phyloP scores from a whole-genome alignment of 345 rosid species.

The Arabis hirsuta region DNA sequence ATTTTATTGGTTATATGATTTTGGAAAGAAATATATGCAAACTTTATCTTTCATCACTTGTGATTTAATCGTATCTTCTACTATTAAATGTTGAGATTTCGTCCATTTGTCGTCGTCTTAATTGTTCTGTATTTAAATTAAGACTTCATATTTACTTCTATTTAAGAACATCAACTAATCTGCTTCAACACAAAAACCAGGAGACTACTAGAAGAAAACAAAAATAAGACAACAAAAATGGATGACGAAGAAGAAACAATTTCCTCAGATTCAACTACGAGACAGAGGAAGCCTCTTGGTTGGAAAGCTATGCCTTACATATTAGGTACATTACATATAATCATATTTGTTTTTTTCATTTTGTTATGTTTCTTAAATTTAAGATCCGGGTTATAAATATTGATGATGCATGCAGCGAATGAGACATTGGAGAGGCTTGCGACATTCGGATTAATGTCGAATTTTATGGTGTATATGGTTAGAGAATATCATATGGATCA shows the following conservation, averaged over 20 bases:
- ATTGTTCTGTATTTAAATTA: neutral
- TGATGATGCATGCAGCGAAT: conserved; percentile 53
- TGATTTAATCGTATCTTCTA: conserved; percentile 13
- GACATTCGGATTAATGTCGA: conserved; percentile 58
- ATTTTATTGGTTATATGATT: neutral
- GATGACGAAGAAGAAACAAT: conserved; percentile 1
- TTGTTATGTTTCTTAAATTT: neutral
- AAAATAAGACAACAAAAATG: conserved; percentile 19
- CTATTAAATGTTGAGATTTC: neutral
- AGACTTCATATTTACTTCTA: conserved; percentile 1
- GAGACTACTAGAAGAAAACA: conserved; percentile 1
- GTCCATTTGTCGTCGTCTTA: neutral
- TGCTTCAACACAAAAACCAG: conserved; percentile 6
- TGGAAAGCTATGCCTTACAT: conserved; percentile 87
- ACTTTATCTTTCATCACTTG: neutral
- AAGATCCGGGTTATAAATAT: neutral
- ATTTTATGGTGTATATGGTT: conserved; percentile 67
- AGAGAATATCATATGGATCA: conserved; percentile 64
- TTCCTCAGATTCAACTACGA: conserved; percentile 21
- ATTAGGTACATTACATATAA: conserved; percentile 50
- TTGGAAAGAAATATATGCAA: neutral
- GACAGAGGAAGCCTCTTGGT: conserved; percentile 58
- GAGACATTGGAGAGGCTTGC: conserved; percentile 83
- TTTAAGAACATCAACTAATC: conserved; percentile 22
- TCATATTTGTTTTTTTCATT: neutral